Percentiles rank a stretch among this genome's conserved stretches.
Conservation (phyloP, 106 monocot genomes). For the Ottelia alismoides region DNA sequence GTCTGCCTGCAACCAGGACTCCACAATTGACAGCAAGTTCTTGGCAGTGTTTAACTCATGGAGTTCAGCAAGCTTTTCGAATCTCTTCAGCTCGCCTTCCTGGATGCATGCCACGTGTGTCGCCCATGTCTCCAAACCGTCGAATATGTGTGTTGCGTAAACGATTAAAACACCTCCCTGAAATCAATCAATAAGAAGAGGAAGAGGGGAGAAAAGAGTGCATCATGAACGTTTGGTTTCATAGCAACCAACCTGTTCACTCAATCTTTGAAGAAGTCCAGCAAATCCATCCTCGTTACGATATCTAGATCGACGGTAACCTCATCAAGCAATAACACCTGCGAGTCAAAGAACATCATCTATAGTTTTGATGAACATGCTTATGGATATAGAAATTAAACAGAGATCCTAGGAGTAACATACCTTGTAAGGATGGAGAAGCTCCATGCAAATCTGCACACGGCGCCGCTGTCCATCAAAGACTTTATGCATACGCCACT, state of each 20-base stretch:
- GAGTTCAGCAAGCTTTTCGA: slow-evolving; percentile 35
- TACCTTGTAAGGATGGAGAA: slow-evolving; percentile 92
- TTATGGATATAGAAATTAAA: too few species aligned
- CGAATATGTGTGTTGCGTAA: slow-evolving; percentile 95
- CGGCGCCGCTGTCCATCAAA: slow-evolving; percentile 93
- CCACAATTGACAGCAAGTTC: slow-evolving; percentile 85
- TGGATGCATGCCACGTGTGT: slow-evolving; percentile 82
- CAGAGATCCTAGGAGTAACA: not conserved
- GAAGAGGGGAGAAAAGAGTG: not conserved
- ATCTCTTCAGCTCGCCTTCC: slow-evolving; percentile 70
- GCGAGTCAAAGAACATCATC: slow-evolving; percentile 1
- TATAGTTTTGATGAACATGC: too few species aligned
- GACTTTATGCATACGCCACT: slow-evolving; percentile 99
- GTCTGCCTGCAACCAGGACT: slow-evolving; percentile 75
- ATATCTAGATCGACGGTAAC: slow-evolving; percentile 94
- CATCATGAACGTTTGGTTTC: too few species aligned
- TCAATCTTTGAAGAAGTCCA: slow-evolving; percentile 92
- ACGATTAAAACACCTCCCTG: slow-evolving; percentile 93
- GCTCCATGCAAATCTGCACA: slow-evolving; percentile 98
- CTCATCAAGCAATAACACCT: slow-evolving; percentile 93
- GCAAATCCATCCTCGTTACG: slow-evolving; percentile 94
- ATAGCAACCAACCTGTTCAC: slow-evolving; percentile 48
- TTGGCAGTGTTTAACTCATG: slow-evolving; percentile 43
- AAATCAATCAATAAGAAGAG: not conserved
- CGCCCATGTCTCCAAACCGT: slow-evolving; percentile 90